Conservation (phyloP, 139 green algal genomes). For the Volvox reticuliferus region DNA sequence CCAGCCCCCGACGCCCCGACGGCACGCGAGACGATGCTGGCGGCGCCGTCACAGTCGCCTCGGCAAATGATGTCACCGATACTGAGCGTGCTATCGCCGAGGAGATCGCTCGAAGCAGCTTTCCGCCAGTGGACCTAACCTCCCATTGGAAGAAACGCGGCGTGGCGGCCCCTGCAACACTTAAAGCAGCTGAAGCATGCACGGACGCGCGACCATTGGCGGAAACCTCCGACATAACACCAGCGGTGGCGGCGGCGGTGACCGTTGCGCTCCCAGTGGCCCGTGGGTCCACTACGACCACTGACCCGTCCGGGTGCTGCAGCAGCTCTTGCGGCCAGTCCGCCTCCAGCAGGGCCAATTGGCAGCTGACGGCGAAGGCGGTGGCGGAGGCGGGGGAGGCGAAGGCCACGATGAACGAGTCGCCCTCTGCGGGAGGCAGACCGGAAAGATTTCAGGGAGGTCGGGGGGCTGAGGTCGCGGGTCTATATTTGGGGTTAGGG, state of each 20-base stretch:
- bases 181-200: too few species aligned
- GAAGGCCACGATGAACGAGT: constrained; percentile 67
- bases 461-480: background rate
- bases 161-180: too few species aligned
- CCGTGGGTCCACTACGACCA: constrained; percentile 14
- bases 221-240: background rate
- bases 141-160: too few species aligned
- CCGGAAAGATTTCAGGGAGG: background rate
- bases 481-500: too few species aligned
- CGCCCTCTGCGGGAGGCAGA: constrained; percentile 39
- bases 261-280: background rate
- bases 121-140: too few species aligned
- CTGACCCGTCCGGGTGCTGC: constrained; percentile 11
- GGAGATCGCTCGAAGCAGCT: too few species aligned
- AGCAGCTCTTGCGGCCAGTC: constrained; percentile 26
- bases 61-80: too few species aligned
- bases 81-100: too few species aligned
- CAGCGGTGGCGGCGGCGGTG: background rate
- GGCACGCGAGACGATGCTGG: too few species aligned
- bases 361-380: constrained; percentile 23
- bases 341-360: constrained; percentile 13
- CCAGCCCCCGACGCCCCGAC: too few species aligned
- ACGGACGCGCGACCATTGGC: too few species aligned
- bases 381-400: constrained; percentile 51
- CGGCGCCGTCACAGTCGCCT: too few species aligned